A percentile compares a stretch with the other conserved stretches of the same genome.
phyloP scores from a whole-genome alignment of 495 filamentous ascomycete genomes.

The Aspergillus taichungensis region DNA sequence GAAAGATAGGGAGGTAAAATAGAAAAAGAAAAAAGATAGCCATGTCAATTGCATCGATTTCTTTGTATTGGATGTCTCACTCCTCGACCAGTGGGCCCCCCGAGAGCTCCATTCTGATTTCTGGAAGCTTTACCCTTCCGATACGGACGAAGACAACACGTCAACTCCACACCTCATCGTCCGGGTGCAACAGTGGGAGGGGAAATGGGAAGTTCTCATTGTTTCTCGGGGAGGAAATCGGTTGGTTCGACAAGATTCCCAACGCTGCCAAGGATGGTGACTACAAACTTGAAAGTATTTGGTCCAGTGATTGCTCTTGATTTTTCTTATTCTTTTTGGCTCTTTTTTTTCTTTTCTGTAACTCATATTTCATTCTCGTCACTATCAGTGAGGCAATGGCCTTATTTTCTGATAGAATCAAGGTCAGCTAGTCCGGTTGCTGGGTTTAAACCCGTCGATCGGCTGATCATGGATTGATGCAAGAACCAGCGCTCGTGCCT shows the following conservation, averaged over 20 bases:
- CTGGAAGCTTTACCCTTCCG: too few relatives aligned
- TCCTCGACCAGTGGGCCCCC: slow-evolving; percentile 4
- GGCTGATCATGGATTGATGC: slow-evolving; percentile 24
- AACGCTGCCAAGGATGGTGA: too few relatives aligned
- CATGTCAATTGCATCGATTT: not conserved
- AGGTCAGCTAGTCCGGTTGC: not conserved
- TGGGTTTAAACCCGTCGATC: slow-evolving; percentile 26
- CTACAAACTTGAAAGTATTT: too few relatives aligned
- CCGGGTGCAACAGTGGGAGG: slow-evolving; percentile 5
- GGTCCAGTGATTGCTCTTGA: too few relatives aligned
- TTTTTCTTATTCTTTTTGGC: too few relatives aligned
- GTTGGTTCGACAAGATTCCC: too few relatives aligned
- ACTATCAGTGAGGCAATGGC: slow-evolving; percentile 30
- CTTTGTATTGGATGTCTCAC: slow-evolving; percentile 11
- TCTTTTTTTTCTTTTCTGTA: too few relatives aligned
- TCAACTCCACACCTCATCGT: not conserved
- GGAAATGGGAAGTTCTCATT: not conserved
- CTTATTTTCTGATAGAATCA: not conserved
- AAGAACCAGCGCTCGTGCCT: slow-evolving; percentile 22
- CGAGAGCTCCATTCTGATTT: slow-evolving; percentile 14
- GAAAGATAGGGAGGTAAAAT: not conserved
- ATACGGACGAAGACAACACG: too few relatives aligned
- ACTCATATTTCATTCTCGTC: not conserved
- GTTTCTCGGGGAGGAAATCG: too few relatives aligned
- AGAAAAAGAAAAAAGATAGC: slow-evolving; percentile 1